phyloP scores from a whole-genome alignment of 306 rosid species.

The Quercus gilva region DNA sequence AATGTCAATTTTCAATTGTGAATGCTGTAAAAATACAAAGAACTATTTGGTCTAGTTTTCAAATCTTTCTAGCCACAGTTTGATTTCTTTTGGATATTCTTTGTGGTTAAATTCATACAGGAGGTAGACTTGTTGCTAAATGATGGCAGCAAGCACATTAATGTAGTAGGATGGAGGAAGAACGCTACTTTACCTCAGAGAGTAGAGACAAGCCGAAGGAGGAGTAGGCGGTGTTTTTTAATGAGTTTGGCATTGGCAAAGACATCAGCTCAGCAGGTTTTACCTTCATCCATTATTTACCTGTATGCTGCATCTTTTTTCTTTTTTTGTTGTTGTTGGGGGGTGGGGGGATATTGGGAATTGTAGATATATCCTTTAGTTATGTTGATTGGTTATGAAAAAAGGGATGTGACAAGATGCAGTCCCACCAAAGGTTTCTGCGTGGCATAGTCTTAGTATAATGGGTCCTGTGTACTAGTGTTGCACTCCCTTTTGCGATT shows the following conservation, averaged over 20 bases:
- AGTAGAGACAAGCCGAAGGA: constrained; percentile 92
- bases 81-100: constrained; percentile 13
- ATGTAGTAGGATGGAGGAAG: constrained; percentile 94
- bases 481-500: too few species aligned
- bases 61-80: constrained; percentile 12
- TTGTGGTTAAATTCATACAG: constrained; percentile 44
- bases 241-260: constrained; percentile 98
- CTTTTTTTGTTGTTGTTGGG: background rate
- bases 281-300: constrained; percentile 13
- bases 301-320: constrained; percentile 2
- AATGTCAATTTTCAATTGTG: constrained; percentile 18
- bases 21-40: constrained; percentile 14
- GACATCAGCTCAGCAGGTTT: constrained; percentile 81
- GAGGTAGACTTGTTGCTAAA: constrained; percentile 96
- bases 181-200: constrained; percentile 69
- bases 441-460: too few species aligned
- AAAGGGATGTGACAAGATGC: background rate
- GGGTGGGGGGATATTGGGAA: background rate
- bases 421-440: background rate
- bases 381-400: background rate
- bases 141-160: constrained; percentile 97
- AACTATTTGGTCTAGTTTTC: constrained; percentile 14
- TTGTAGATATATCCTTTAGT: background rate
- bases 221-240: constrained; percentile 92
- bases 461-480: too few species aligned